Base-by-base conservation (phyloP, 192 early-diverging fungal species). In the Spizellomyces sp. region DNA sequence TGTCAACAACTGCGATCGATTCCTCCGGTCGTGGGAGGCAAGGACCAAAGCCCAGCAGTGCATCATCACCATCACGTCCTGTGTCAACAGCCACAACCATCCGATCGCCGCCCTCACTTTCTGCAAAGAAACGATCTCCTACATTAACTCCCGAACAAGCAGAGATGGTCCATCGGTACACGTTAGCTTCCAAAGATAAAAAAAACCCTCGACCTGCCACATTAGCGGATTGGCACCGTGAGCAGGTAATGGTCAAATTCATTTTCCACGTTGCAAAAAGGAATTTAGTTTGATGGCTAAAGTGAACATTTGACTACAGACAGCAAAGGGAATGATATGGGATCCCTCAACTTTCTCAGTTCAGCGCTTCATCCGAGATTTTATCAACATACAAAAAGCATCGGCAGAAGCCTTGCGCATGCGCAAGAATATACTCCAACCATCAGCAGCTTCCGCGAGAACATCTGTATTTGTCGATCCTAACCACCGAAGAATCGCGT, bases 391-490 rank as follows among this genome's bases (percentile, higher is more conserved):
- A 14, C 27, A 46, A 46, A 15, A n/a, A 12, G 15, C 68, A 15
- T 36, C 45, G 19, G 73, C 15, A 10, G 78, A 79, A 10, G 67
- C 75, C 45, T 45, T 22, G 22, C 76, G 75, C 19, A 5, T n/a
- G 50, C 47, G 21, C 6, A 17, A 41, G 17, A 6, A 61, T 41
- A 15, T 14, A 42, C 14, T 42, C 17, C n/a, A 61, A 9, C 42
- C 59, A 27, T 17, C 59, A 4, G 59, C 22, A 27, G 42, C 22
- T 41, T 15, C 17, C 14, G 17, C 59, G 17, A 36, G 27, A 9
- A 4, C 59, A 27, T 17, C 59, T 27, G 59, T 14, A 27, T 5
- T 5, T 41, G 14, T 15, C 5, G 17, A 17, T 61, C 59, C 22
- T 15, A 14, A 12, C 59, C 15, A 41, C 14, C 59, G 17, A 15